Conservation (phyloP, 2,329 filamentous ascomycete species). For the Pseudopyrenochaeta lycopersici region DNA sequence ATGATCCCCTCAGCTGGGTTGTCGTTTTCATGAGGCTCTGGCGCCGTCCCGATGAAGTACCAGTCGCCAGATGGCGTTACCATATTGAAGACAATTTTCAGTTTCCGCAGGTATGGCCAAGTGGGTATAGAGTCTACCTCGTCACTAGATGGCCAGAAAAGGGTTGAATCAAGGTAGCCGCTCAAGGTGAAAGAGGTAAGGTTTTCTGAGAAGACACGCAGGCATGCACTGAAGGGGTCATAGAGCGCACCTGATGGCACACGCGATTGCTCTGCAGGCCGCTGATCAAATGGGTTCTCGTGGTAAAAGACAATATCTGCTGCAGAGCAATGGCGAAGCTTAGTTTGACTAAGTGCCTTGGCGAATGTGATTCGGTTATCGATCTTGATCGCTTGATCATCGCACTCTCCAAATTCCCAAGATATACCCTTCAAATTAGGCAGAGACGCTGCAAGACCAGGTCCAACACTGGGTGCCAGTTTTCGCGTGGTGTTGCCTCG, state of each 20-base stretch:
- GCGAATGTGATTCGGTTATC: constrained; percentile 5
- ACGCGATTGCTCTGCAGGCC: constrained; percentile 4
- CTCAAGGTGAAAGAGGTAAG: constrained; percentile 17
- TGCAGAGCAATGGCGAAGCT: constrained; percentile 2
- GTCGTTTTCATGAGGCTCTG: not conserved
- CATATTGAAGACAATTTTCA: constrained; percentile 15
- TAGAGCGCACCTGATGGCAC: constrained; percentile 8
- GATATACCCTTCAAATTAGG: constrained; percentile 6
- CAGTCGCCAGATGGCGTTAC: constrained; percentile 14
- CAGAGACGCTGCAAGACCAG: constrained; percentile 1
- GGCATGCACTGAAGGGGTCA: constrained; percentile 18
- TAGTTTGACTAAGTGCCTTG: not conserved
- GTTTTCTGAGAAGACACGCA: constrained; percentile 15
- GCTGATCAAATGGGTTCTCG: constrained; percentile 6
- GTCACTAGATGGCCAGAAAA: constrained; percentile 22
- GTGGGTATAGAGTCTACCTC: not conserved
- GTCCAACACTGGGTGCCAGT: constrained; percentile 9
- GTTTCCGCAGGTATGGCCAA: constrained; percentile 18
- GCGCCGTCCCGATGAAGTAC: constrained; percentile 19
- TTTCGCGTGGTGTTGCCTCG: not conserved
- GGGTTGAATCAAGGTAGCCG: constrained; percentile 13
- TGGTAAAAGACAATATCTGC: constrained; percentile 8
- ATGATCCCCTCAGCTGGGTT: constrained; percentile 5
- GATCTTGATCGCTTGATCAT: constrained; percentile 2
- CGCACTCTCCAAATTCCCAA: constrained; percentile 8